Percentiles rank a stretch among this genome's conserved stretches.
These are phyloP conservation scores for Blastomyces silverae DNA, from an alignment of 2,329 filamentous ascomycete genomes.

Conservation along the genomic window DNA sequence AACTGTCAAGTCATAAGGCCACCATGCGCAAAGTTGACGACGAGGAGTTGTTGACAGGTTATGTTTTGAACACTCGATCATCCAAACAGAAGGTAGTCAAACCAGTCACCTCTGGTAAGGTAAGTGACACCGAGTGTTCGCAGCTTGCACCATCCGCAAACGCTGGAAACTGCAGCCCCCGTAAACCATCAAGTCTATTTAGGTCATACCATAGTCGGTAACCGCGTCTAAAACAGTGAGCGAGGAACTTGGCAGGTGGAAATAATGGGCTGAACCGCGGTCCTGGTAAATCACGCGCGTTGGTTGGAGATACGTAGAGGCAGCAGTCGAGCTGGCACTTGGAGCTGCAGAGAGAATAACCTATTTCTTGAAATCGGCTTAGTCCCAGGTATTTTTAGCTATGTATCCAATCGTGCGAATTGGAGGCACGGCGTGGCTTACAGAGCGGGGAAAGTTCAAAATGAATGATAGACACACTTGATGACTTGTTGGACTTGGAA, in stretches of 20 bases:
- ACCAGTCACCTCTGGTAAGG: neutral
- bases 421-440: neutral
- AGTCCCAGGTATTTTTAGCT: neutral
- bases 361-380: neutral
- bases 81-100: neutral
- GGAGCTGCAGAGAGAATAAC: neutral
- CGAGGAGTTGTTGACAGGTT: conserved; percentile 3
- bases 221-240: neutral
- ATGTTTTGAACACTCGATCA: neutral
- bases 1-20: neutral
- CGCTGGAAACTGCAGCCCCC: neutral
- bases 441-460: neutral
- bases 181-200: neutral
- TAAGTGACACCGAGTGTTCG: neutral
- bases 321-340: neutral
- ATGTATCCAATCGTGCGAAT: neutral
- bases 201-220: neutral
- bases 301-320: neutral
- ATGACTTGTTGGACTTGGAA: neutral
- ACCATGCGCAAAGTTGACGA: neutral
- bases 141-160: neutral
- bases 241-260: neutral
- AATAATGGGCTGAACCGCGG: neutral
- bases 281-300: neutral
- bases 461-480: neutral